Base-by-base conservation (phyloP, 768 basidiomycete species). In the Leccinellum luteum region DNA sequence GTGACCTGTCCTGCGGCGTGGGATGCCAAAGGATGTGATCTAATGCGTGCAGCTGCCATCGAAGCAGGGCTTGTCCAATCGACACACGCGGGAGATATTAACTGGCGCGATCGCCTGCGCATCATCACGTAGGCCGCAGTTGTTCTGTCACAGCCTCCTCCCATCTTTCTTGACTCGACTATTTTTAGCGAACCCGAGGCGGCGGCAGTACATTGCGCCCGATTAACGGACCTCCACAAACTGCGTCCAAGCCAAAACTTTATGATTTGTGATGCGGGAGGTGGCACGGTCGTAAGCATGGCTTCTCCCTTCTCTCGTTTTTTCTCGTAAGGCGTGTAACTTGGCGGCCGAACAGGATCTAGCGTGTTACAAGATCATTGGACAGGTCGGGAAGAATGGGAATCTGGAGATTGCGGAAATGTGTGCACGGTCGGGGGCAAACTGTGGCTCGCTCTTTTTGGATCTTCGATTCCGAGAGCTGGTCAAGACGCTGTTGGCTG, bases 341-440 rank as follows among this genome's bases (percentile, higher is more conserved):
- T n/a, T n/a, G 28, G 48, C 43, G 41, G 43, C 62, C 64, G 34
- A 51, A 49, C 35, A 66, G 73, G 74, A 76, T 50, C 61, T 75
- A 1, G 85, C 85, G 21, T 80, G 84, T 21, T 87, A 87, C 74
- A 86, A 87, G 80, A 89, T 94, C 50, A 89, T 89, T 54, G 93
- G 92, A 5, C 82, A 90, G 61, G 79, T 90, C 71, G 77, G 89
- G 12, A 82, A 89, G 66, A 81, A 89, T 73, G 78, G 85, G 12
- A 83, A 85, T 66, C 81, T 94, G n/a, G 92, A 94, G 71, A 93
- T 95, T 58, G 92, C 92, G 47, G 93, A 95, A 74, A 87, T 94
- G 75, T 90, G 89, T 60, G 91, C 91, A 14, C 80, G 92, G 54
- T 91, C 89, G 48, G 92, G 93, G 2, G 87, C 90, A 7, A 94